Percentiles rank a stretch among this genome's conserved stretches.
Conservation (phyloP, 192 early-diverging fungal genomes). For the Umbelopsis sp. region DNA sequence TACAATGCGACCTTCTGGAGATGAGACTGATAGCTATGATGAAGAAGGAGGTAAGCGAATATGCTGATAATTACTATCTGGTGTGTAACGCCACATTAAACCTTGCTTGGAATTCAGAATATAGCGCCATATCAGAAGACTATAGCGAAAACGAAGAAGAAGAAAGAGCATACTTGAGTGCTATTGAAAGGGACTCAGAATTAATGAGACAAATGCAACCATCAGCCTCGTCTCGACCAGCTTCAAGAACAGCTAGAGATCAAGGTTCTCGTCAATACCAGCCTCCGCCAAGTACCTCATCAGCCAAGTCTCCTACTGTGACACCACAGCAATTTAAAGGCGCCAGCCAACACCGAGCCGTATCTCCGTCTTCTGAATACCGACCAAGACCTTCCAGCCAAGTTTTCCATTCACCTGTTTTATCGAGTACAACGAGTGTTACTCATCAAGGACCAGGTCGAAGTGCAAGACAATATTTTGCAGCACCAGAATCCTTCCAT, state of each 20-base stretch:
- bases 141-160: conserved; percentile 25
- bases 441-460: conserved; percentile 1
- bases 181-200: conserved; percentile 21
- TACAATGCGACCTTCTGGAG: conserved; percentile 20
- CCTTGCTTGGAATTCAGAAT: neutral
- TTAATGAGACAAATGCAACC: conserved; percentile 1
- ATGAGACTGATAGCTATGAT: conserved; percentile 24
- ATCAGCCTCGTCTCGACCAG: neutral
- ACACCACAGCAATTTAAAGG: conserved; percentile 1
- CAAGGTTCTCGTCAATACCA: neutral
- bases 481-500: conserved; percentile 7
- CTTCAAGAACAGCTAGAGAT: neutral
- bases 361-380: conserved; percentile 6
- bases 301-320: conserved; percentile 10
- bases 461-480: neutral
- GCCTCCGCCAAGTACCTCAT: neutral
- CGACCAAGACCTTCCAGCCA: neutral
- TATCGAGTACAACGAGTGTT: conserved; percentile 3
- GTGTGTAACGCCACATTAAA: neutral
- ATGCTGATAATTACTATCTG: neutral
- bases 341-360: neutral
- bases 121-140: conserved; percentile 4
- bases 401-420: neutral
- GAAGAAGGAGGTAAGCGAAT: conserved; percentile 18
- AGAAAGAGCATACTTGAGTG: conserved; percentile 36